Conservation (phyloP, 768 basidiomycete species). For the Hericium rajendrae region DNA sequence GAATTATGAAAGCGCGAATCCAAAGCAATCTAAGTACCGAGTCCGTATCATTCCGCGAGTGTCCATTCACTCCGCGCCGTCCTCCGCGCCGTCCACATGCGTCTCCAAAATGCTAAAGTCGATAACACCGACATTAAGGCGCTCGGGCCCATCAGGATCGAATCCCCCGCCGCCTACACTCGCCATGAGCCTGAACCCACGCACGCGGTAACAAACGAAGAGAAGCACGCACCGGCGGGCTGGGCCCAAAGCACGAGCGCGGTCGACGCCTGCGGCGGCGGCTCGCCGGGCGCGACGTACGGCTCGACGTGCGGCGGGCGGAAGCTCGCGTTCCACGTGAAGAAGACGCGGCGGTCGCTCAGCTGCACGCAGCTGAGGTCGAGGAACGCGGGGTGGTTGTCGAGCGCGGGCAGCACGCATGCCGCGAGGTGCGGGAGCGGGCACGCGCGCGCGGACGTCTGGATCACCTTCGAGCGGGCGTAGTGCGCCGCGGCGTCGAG, state of each 20-base stretch:
- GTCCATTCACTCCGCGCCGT: background rate
- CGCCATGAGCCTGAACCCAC: background rate
- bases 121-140: background rate
- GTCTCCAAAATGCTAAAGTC: background rate
- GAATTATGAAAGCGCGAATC: too few species aligned
- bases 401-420: constrained; percentile 2
- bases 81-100: background rate
- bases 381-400: background rate
- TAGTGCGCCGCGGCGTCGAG: background rate
- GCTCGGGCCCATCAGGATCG: background rate
- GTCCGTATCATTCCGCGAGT: background rate
- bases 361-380: constrained; percentile 11
- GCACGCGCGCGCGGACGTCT: background rate
- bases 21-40: background rate
- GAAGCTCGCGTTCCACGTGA: constrained; percentile 8
- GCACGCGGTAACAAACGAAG: background rate
- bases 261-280: background rate
- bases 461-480: too few species aligned
- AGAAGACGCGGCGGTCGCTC: constrained; percentile 12
- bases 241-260: background rate
- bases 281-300: background rate
- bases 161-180: too few species aligned
- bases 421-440: background rate
- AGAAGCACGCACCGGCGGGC: background rate
- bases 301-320: constrained; percentile 3